Evolutionary conservation across 371 early-diverging fungal species (phyloP), one percentile per base, ranked within the genome.

Genomic region (Mortierella sp.): DNA sequence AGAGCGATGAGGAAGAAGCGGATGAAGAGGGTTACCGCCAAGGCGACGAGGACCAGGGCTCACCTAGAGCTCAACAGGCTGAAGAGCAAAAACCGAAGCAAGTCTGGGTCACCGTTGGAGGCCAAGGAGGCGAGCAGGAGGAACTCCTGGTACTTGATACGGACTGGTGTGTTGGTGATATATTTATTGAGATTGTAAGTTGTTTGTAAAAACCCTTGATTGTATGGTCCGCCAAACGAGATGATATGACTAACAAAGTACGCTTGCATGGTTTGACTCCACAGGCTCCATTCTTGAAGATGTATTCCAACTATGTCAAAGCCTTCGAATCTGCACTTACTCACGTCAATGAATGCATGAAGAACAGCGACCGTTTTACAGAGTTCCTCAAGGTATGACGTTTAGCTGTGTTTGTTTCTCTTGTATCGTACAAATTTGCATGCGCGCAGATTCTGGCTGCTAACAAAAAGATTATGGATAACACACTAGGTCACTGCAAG

Each of bases 261-360:
- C 63, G 16, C 24, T 45, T 11, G 8, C 2, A 24, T 47, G 59
- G 20, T 52, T 64, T 40, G 11, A 16, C 43, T 20, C 54, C 49
- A 35, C n/a, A 85, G 85, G 92, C 90, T 28, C 92, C 92, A 10
- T 92, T 90, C 66, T 76, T 92, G 67, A 92, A 92, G 66, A 90
- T 92, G 89, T 92, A 92, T 79, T 90, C 92, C 18, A 84, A 88
- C 66, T 92, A 92, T 71, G 84, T 92, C 59, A 86, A 84, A 62
- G 85, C 84, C 18, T 87, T 81, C 28, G 70, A 83, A 28, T 75
- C 77, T 3, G 86, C 87, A 1, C 66, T 86, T n/a, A 59, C 80
- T 3, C 78, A 83, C 16, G 83, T 87, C 55, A 70, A 70, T 52
- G 79, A 77, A 2, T 83, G 83, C 62, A 75, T 86, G 67, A 74